Evolutionary conservation across 495 filamentous ascomycete genomes (phyloP).

Genomic region (Chaetomium fimeti): DNA sequence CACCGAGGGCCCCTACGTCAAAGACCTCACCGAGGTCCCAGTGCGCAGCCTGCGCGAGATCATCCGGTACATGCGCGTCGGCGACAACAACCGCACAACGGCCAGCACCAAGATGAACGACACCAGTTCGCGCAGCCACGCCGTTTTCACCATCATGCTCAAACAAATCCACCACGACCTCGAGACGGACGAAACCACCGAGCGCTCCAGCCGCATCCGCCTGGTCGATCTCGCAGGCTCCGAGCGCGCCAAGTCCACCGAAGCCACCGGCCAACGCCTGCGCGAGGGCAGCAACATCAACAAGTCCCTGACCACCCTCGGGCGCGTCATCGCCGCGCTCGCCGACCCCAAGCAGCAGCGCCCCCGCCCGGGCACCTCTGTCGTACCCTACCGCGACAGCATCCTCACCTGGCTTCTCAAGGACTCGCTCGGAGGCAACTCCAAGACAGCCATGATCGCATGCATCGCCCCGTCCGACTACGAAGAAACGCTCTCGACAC

Average conservation of each 20-base stretch:
- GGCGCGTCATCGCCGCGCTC: slow-evolving; percentile 93
- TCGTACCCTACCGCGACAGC: slow-evolving; percentile 93
- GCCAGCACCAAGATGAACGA: slow-evolving; percentile 99
- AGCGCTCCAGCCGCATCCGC: slow-evolving; percentile 88
- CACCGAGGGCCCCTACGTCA: slow-evolving; percentile 95
- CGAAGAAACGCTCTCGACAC: slow-evolving; percentile 92
- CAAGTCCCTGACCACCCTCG: slow-evolving; percentile 93
- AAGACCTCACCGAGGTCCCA: slow-evolving; percentile 88
- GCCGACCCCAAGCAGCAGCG: slow-evolving; percentile 64
- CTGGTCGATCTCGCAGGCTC: slow-evolving; percentile 94
- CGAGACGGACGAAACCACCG: slow-evolving; percentile 91
- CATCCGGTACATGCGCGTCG: slow-evolving; percentile 82
- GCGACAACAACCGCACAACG: slow-evolving; percentile 83
- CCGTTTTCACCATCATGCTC: slow-evolving; percentile 95
- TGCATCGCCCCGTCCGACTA: slow-evolving; percentile 95
- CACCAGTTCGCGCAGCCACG: slow-evolving; percentile 88
- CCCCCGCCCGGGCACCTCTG: slow-evolving; percentile 33
- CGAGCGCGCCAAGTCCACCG: slow-evolving; percentile 91
- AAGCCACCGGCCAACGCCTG: slow-evolving; percentile 85
- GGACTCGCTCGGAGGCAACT: slow-evolving; percentile 91
- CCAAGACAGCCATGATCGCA: slow-evolving; percentile 98
- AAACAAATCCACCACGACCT: slow-evolving; percentile 94
- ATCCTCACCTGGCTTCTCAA: slow-evolving; percentile 98
- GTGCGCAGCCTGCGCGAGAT: slow-evolving; percentile 82
- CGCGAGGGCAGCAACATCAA: slow-evolving; percentile 98